Conservation (phyloP, 2,329 filamentous ascomycete genomes). For the Chalaropsis thielavioides region DNA sequence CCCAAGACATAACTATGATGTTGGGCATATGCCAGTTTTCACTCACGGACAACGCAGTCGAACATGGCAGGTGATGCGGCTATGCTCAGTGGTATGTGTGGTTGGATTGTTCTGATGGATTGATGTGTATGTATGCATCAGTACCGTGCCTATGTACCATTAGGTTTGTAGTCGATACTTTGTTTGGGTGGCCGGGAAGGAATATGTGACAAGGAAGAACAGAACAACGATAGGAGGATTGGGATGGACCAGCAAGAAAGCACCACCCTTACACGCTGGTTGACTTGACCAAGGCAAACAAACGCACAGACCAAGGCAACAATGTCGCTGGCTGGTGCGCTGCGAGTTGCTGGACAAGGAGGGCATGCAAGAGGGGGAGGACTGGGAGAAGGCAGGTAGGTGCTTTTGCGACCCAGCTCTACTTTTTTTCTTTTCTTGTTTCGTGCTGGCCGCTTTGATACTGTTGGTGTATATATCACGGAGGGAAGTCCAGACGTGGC, state of each 20-base stretch:
- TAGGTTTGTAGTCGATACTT: not conserved
- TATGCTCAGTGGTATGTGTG: not conserved
- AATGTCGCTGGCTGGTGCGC: constrained; percentile 1
- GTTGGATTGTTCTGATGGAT: not conserved
- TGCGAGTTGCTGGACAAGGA: not conserved
- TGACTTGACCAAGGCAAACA: not conserved
- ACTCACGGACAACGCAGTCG: not conserved
- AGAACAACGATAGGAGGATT: not conserved
- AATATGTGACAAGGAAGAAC: not conserved
- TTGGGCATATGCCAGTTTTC: not conserved
- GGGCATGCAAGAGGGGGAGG: not conserved
- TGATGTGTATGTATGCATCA: not conserved
- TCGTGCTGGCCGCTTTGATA: not conserved
- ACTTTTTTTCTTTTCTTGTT: too few relatives aligned
- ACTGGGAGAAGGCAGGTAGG: not conserved
- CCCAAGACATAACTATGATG: not conserved
- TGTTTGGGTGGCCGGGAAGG: constrained; percentile 1
- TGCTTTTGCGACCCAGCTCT: not conserved
- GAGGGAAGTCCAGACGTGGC: not conserved
- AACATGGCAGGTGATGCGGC: not conserved
- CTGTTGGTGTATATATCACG: not conserved
- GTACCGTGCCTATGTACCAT: not conserved
- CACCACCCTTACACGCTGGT: not conserved
- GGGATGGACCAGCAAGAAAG: not conserved
- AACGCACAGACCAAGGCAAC: not conserved